These are phyloP conservation scores for Saraca asoca DNA, from an alignment of 331 rosid genomes.

Conservation along the genomic window DNA sequence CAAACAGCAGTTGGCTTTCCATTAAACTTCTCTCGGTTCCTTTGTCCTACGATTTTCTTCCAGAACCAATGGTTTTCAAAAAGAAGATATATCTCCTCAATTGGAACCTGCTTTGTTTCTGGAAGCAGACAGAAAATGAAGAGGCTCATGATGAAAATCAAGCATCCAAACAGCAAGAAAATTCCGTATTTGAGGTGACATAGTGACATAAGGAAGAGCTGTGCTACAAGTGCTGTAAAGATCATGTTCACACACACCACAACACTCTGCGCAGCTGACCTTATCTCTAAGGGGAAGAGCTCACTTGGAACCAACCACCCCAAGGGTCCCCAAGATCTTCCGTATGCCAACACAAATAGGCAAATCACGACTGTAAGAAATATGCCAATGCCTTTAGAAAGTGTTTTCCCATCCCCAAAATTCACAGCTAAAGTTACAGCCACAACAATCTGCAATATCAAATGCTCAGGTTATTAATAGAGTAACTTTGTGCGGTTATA, in stretches of 20 bases:
- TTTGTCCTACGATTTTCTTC: conserved; percentile 54
- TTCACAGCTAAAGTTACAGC: conserved; percentile 65
- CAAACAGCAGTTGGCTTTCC: conserved; percentile 32
- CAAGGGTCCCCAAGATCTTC: conserved; percentile 97
- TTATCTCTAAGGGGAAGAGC: conserved; percentile 88
- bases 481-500: too few relatives aligned
- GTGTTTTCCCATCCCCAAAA: conserved; percentile 76
- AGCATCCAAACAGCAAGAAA: conserved; percentile 72
- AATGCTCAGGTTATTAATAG: neutral
- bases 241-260: conserved; percentile 92
- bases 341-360: conserved; percentile 85
- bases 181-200: conserved; percentile 90
- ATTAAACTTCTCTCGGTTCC: conserved; percentile 10
- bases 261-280: conserved; percentile 91
- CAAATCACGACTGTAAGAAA: conserved; percentile 75
- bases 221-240: conserved; percentile 91
- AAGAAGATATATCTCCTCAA: conserved; percentile 86
- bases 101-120: conserved; percentile 89
- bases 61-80: conserved; percentile 88
- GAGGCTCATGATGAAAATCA: conserved; percentile 73
- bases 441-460: conserved; percentile 57
- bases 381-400: conserved; percentile 60
- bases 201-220: conserved; percentile 70
- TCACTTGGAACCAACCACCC: conserved; percentile 98
- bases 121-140: conserved; percentile 86